Evolutionary conservation across 164 flowering plant genomes (phyloP).

Genomic region (Echeveria elegans): DNA sequence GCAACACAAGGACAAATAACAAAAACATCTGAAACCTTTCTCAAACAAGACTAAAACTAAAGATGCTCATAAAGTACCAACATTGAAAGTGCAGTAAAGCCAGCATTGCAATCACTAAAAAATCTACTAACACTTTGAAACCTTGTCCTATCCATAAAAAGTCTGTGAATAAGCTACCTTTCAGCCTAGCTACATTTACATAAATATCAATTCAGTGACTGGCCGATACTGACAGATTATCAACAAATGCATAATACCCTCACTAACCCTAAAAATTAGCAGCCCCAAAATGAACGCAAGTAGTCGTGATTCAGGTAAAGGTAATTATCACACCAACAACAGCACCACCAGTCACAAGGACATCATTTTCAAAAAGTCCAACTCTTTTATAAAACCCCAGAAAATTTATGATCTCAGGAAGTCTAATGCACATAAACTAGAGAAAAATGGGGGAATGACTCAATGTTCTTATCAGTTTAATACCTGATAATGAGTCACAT

Average conservation of each 20-base stretch:
- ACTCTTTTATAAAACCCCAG: background rate
- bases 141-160: too few relatives aligned
- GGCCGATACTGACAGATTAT: too few relatives aligned
- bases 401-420: background rate
- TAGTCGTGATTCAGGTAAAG: too few relatives aligned
- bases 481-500: too few relatives aligned
- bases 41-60: background rate
- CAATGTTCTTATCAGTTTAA: too few relatives aligned
- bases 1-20: background rate
- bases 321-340: too few relatives aligned
- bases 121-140: background rate
- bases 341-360: background rate
- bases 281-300: too few relatives aligned
- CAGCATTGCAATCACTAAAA: background rate
- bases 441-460: too few relatives aligned
- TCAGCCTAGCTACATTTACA: background rate
- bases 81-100: background rate
- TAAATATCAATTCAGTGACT: too few relatives aligned
- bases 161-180: background rate
- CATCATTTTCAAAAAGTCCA: background rate
- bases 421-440: background rate
- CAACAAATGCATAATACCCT: background rate
- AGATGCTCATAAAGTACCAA: background rate
- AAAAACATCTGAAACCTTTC: too few relatives aligned
- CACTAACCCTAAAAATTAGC: background rate